Percentiles rank a stretch among this genome's conserved stretches.
Conservation (phyloP, 805 yeast genomes). For the Schwanniomyces occidentalis region DNA sequence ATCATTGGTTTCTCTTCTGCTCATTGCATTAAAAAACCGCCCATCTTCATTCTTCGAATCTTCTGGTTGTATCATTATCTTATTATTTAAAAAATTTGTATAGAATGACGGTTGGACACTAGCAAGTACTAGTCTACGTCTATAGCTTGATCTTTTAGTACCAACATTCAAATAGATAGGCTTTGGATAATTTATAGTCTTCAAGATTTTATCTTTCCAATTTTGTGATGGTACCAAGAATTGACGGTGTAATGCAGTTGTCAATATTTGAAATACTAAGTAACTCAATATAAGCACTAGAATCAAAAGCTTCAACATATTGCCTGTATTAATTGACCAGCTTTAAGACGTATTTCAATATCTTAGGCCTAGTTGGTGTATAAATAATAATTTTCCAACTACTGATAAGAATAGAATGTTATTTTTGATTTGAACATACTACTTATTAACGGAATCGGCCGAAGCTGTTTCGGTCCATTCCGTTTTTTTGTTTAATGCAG, state of each 20-base stretch:
- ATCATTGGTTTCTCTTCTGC: slow-evolving; percentile 35
- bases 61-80: slow-evolving; percentile 30
- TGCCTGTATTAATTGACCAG: no score
- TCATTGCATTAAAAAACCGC: slow-evolving; percentile 26
- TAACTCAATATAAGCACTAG: slow-evolving; percentile 9
- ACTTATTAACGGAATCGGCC: no score
- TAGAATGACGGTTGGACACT: slow-evolving; percentile 37
- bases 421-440: no score
- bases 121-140: slow-evolving; percentile 39
- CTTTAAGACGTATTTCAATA: no score
- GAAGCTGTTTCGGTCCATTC: no score
- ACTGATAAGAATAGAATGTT: no score
- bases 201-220: slow-evolving; percentile 36
- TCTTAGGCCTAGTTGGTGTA: no score
- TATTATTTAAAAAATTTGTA: slow-evolving; percentile 38
- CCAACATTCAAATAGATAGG: slow-evolving; percentile 39
- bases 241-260: slow-evolving; percentile 30
- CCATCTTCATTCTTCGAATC: slow-evolving; percentile 24
- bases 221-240: slow-evolving; percentile 39
- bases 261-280: slow-evolving; percentile 18
- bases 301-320: slow-evolving; percentile 6
- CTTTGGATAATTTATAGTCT: slow-evolving; percentile 32
- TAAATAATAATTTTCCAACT: no score
- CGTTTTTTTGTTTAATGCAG: no score
- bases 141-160: slow-evolving; percentile 35